These are phyloP conservation scores for Filobasidium uniguttulatum DNA, from an alignment of 1,284 basidiomycete species.

Conservation along the genomic window DNA sequence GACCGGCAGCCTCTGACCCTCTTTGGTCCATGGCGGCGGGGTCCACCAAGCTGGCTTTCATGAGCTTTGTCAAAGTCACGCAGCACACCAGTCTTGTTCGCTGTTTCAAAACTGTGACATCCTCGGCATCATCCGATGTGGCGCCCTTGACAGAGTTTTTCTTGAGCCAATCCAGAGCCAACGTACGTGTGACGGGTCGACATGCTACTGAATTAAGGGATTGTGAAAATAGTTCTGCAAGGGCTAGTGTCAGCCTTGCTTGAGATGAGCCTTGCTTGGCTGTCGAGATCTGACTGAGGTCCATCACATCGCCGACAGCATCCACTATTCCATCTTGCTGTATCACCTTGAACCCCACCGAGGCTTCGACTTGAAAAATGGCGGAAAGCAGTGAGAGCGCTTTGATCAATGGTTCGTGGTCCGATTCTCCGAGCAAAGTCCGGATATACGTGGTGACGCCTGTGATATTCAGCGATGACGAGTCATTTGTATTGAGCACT, in stretches of 20 bases:
- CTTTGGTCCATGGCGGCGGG: constrained; percentile 2
- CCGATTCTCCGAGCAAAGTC: constrained; percentile 6
- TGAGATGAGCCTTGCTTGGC: neutral
- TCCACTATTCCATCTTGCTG: constrained; percentile 7
- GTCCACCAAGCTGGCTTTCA: constrained; percentile 7
- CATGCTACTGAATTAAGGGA: constrained; percentile 6
- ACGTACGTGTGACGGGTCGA: neutral
- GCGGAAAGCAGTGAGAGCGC: constrained; percentile 6
- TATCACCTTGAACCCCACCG: neutral
- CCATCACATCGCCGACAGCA: neutral
- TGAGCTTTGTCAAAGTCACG: constrained; percentile 11
- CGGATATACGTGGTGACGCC: constrained; percentile 4
- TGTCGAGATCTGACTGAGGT: constrained; percentile 1
- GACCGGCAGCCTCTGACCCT: neutral
- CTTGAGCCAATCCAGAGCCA: constrained; percentile 7
- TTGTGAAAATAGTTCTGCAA: constrained; percentile 8
- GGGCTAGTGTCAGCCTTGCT: neutral
- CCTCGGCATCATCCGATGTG: too few species aligned
- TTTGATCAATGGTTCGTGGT: constrained; percentile 3
- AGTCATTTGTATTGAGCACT: neutral
- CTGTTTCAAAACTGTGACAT: too few species aligned
- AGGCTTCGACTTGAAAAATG: constrained; percentile 7
- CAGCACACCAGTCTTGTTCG: constrained; percentile 2
- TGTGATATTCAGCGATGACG: neutral
- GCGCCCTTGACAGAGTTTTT: too few species aligned